Percentiles rank a stretch among this genome's conserved stretches.
phyloP scores from a whole-genome alignment of 495 filamentous ascomycete species.

The Choiromyces venosus region DNA sequence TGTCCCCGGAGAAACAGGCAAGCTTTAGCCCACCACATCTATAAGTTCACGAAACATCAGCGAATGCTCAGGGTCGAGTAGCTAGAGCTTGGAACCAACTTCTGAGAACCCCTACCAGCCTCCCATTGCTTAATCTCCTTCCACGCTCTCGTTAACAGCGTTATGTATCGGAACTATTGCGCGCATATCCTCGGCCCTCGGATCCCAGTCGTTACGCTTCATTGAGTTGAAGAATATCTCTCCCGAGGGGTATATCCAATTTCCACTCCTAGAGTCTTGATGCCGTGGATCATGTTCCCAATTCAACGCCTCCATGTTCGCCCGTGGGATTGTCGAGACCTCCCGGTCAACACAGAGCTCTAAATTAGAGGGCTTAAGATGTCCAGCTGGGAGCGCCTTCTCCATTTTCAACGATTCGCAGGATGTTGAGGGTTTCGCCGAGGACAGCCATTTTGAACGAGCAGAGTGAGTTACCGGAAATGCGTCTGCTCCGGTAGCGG shows the following conservation, averaged over 20 bases:
- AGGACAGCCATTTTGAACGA: conserved; percentile 69
- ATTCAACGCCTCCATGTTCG: conserved; percentile 10
- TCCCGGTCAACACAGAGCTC: conserved; percentile 58
- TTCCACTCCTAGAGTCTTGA: conserved; percentile 50
- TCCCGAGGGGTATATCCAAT: conserved; percentile 96
- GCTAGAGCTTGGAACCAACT: too few species aligned
- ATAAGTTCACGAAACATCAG: conserved; percentile 1
- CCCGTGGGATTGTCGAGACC: conserved; percentile 73
- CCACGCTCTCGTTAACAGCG: conserved; percentile 90
- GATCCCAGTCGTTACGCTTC: conserved; percentile 66
- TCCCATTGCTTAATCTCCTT: conserved; percentile 82
- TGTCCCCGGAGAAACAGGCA: conserved; percentile 72
- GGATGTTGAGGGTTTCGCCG: conserved; percentile 39
- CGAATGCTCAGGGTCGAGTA: too few species aligned
- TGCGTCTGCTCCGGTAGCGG: conserved; percentile 15
- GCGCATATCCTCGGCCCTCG: conserved; percentile 64
- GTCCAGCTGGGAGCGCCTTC: conserved; percentile 44
- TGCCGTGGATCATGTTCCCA: conserved; percentile 39
- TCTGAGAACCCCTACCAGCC: conserved; percentile 52
- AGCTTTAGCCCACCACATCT: conserved; percentile 77
- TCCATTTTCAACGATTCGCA: conserved; percentile 41
- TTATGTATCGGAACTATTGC: conserved; percentile 96
- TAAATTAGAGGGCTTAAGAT: conserved; percentile 11
- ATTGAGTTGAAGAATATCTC: conserved; percentile 93
- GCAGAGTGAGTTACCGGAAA: conserved; percentile 89